Evolutionary conservation across 805 yeast genomes (phyloP).

Genomic region (Ogataea pignaliae): DNA sequence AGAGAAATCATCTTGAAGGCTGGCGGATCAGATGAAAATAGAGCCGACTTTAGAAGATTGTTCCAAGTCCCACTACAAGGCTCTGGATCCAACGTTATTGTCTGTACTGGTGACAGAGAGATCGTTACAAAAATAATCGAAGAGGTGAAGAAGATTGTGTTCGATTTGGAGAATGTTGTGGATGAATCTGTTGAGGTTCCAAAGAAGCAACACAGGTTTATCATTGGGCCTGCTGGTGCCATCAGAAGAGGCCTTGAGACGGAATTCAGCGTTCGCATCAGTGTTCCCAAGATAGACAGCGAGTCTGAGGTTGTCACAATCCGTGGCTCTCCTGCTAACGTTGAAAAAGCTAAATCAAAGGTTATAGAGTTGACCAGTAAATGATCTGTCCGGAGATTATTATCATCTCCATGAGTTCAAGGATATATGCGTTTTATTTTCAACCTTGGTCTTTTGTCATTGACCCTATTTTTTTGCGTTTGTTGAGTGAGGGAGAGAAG

Average conservation of each 20-base stretch:
- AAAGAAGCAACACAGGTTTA: slow-evolving; percentile 64
- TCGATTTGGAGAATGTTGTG: slow-evolving; percentile 56
- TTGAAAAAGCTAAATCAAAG: slow-evolving; percentile 59
- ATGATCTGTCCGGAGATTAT: slow-evolving; percentile 1
- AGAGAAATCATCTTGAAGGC: slow-evolving; percentile 73
- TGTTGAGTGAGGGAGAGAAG: not conserved
- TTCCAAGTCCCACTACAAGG: slow-evolving; percentile 67
- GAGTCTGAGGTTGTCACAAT: slow-evolving; percentile 49
- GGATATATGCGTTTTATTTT: not conserved
- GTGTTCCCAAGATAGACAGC: slow-evolving; percentile 60
- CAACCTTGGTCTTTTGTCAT: not conserved
- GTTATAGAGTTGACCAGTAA: slow-evolving; percentile 59
- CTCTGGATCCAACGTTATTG: slow-evolving; percentile 53
- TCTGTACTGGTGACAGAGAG: slow-evolving; percentile 68
- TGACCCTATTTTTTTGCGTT: not conserved
- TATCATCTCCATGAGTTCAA: not conserved
- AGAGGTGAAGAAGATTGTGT: slow-evolving; percentile 59
- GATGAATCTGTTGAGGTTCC: slow-evolving; percentile 55
- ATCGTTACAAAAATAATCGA: slow-evolving; percentile 66
- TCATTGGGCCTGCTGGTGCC: slow-evolving; percentile 80
- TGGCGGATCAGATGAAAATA: slow-evolving; percentile 57
- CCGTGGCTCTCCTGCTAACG: slow-evolving; percentile 61
- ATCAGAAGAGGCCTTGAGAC: slow-evolving; percentile 68
- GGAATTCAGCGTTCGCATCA: slow-evolving; percentile 58
- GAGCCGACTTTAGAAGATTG: slow-evolving; percentile 47